Conservation (phyloP, 2,329 filamentous ascomycete genomes). For the Colletotrichum sp. region DNA sequence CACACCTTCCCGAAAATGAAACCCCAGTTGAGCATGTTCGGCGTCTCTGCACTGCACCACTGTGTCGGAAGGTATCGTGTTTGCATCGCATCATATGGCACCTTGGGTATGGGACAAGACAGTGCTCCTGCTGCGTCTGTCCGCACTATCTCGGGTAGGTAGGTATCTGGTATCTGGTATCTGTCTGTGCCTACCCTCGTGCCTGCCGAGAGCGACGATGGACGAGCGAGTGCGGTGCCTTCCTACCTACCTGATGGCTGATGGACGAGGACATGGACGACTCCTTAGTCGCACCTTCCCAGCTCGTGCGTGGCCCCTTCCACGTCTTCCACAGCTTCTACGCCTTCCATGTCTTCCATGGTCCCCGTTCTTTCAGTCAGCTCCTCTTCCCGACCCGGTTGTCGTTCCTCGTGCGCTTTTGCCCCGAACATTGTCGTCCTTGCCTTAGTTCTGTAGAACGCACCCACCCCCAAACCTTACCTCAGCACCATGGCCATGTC, state of each 20-base stretch:
- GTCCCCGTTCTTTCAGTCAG: background rate
- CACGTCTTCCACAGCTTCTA: background rate
- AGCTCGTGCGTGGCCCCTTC: background rate
- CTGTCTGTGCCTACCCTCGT: conserved; percentile 5
- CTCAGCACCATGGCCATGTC: background rate
- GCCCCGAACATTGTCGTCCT: background rate
- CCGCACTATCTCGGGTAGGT: background rate
- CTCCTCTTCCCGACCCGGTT: background rate
- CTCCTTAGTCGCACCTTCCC: background rate
- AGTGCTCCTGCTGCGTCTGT: background rate
- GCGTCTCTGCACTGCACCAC: conserved; percentile 5
- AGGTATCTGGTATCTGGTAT: background rate
- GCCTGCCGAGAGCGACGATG: background rate
- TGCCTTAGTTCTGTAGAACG: background rate
- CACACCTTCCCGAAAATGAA: conserved; percentile 16
- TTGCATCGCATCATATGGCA: background rate
- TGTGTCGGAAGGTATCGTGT: background rate
- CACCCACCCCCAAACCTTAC: conserved; percentile 1
- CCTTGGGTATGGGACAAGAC: background rate
- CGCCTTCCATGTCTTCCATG: conserved; percentile 4
- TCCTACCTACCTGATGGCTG: background rate
- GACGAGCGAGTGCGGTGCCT: background rate
- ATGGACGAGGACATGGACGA: background rate
- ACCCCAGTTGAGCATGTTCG: background rate
- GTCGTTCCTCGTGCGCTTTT: conserved; percentile 8